phyloP scores from a whole-genome alignment of 2,329 filamentous ascomycete genomes.

The Biscogniauxia mediterranea region DNA sequence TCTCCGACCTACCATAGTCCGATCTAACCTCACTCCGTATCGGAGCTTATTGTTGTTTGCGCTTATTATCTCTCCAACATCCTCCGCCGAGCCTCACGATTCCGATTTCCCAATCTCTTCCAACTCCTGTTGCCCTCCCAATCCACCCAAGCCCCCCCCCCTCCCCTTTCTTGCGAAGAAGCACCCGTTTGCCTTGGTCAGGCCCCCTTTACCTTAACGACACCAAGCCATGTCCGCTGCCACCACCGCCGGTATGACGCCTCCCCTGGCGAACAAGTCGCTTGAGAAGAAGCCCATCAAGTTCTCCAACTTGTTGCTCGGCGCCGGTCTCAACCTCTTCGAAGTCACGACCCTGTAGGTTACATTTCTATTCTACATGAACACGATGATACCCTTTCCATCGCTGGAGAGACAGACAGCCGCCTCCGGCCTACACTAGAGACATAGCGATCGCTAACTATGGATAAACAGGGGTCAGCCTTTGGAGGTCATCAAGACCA shows the following conservation, averaged over 20 bases:
- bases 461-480: conserved; percentile 56
- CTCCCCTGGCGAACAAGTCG: conserved; percentile 45
- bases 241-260: conserved; percentile 50
- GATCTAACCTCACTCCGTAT: conserved; percentile 8
- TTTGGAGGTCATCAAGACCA: conserved; percentile 98
- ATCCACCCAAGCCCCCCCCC: neutral
- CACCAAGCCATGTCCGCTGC: conserved; percentile 58
- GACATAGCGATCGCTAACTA: conserved; percentile 28
- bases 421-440: too few species aligned
- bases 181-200: conserved; percentile 97
- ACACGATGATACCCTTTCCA: neutral
- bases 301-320: conserved; percentile 97
- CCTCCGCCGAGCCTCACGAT: conserved; percentile 1
- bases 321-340: conserved; percentile 93
- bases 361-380: neutral
- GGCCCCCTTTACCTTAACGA: conserved; percentile 64
- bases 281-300: conserved; percentile 99
- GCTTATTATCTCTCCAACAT: conserved; percentile 8
- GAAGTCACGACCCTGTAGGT: conserved; percentile 60
- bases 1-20: neutral
- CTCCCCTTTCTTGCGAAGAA: conserved; percentile 64
- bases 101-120: conserved; percentile 1
- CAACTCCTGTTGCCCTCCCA: conserved; percentile 2
- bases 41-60: conserved; percentile 9
- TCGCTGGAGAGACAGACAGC: too few species aligned